Evolutionary conservation across 2,329 filamentous ascomycete species (phyloP), one percentile per base, ranked within the genome.

Genomic region (Fusarium coicis): DNA sequence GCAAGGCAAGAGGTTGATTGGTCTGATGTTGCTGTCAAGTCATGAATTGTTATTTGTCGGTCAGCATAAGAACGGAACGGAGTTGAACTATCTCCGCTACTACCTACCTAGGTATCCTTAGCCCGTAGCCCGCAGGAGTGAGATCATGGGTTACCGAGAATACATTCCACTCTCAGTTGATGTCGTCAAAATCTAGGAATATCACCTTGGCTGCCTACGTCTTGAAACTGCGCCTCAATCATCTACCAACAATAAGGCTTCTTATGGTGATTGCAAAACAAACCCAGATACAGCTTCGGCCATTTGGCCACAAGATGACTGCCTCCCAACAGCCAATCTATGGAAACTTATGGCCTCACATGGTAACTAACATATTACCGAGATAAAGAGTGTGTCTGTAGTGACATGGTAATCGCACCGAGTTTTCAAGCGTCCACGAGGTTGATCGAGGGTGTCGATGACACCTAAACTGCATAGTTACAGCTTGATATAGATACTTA

Each of bases 121-220:
- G 39, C 40, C 52, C 23, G 34, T 28, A 34, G 30, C 39, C 53
- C 7, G 55, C 63, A 50, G 43, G 66, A 34, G 57, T 60, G 39
- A 49, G 63, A 74, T 68, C 50, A 74, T 73, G 69, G 62, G 63
- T 39, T 54, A 32, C 72, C 61, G 47, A 74, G 74, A 76, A 75
- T 76, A 76, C 70, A 72, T 72, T 34, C 46, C 40, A 30, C 28
- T 39, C 44, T 34, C 46, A 32, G 34, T 36, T 36, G n/a, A 34
- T 46, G 43, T 59, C 19, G 52, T 50, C 36, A 66, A 60, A 58
- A 54, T 55, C 39, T 44, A 60, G 56, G 23, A 70, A 70, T 49
- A 43, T 39, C 52, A 52, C 47, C 44, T 73, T 70, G 53, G 47
- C 47, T 55, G 49, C 50, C 49, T 39, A 30, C 11, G 58, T 42